Evolutionary conservation across 768 basidiomycete genomes (phyloP).

Genomic region (Pisolithus albus): DNA sequence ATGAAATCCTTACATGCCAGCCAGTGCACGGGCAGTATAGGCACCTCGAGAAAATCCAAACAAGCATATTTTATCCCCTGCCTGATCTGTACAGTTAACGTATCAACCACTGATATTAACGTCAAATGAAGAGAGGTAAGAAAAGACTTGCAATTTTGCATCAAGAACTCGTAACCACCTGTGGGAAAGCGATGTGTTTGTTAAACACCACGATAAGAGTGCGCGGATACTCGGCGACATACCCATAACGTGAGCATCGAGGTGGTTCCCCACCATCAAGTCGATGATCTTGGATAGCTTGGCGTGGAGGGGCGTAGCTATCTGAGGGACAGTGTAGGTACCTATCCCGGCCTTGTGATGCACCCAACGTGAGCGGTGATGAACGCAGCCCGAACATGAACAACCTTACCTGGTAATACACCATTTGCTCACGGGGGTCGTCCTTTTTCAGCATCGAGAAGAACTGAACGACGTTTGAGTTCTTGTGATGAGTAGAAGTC

Average conservation of each 20-base stretch:
- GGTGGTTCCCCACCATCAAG: conserved; percentile 52
- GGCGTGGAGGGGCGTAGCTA: conserved; percentile 51
- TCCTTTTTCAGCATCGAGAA: conserved; percentile 69
- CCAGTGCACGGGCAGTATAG: conserved; percentile 65
- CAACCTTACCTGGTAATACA: conserved; percentile 60
- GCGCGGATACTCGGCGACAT: conserved; percentile 5
- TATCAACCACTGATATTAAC: neutral
- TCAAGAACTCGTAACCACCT: conserved; percentile 74
- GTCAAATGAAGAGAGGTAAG: neutral
- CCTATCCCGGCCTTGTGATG: conserved; percentile 57
- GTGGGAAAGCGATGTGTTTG: neutral
- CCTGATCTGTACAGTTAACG: conserved; percentile 36
- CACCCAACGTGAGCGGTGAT: neutral
- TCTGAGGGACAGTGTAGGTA: conserved; percentile 58
- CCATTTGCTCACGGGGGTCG: conserved; percentile 51
- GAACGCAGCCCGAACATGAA: neutral
- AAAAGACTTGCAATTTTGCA: conserved; percentile 60
- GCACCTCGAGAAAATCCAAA: conserved; percentile 80
- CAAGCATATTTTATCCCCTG: conserved; percentile 68
- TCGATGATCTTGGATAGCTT: conserved; percentile 52
- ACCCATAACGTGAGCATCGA: conserved; percentile 73
- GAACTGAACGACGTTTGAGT: conserved; percentile 66
- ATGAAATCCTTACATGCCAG: conserved; percentile 48
- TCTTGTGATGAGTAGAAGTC: conserved; percentile 32
- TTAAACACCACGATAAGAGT: neutral